phyloP scores from a whole-genome alignment of 2,329 filamentous ascomycete species.

The Aspergillus sergii region DNA sequence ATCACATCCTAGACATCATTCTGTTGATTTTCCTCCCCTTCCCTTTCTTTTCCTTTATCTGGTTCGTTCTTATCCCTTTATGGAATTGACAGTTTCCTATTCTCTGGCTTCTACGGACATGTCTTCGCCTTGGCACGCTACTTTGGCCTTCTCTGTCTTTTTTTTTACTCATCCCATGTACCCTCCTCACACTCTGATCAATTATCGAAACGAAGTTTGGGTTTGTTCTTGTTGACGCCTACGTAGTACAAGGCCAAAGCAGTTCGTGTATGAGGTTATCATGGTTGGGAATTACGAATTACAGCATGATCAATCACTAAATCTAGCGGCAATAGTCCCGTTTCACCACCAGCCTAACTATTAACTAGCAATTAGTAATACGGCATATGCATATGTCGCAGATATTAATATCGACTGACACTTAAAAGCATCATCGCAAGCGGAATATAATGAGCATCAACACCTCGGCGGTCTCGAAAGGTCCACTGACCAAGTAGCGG shows the following conservation, averaged over 20 bases:
- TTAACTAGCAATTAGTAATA: not conserved
- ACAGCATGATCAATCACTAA: not conserved
- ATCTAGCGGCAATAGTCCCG: not conserved
- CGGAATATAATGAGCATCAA: conserved; percentile 1
- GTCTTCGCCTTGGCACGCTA: not conserved
- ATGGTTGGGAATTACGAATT: not conserved
- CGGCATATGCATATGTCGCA: not conserved
- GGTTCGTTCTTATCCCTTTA: conserved; percentile 22
- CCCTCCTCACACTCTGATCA: not conserved
- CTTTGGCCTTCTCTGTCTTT: not conserved
- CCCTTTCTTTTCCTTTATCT: conserved; percentile 23
- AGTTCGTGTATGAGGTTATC: not conserved
- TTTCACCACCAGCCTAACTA: not conserved
- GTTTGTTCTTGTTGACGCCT: not conserved
- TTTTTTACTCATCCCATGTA: not conserved
- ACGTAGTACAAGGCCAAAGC: not conserved
- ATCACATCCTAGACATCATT: conserved; percentile 21
- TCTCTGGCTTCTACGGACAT: not conserved
- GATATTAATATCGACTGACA: not conserved
- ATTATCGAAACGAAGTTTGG: conserved; percentile 3
- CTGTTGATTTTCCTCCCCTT: conserved; percentile 21
- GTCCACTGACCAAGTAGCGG: conserved; percentile 1
- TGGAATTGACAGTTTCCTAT: conserved; percentile 21
- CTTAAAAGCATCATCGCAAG: not conserved
- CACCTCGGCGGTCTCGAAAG: not conserved